Base-by-base conservation (phyloP, 352 stramenopile genomes). In the Globisporangium heterothallicum region DNA sequence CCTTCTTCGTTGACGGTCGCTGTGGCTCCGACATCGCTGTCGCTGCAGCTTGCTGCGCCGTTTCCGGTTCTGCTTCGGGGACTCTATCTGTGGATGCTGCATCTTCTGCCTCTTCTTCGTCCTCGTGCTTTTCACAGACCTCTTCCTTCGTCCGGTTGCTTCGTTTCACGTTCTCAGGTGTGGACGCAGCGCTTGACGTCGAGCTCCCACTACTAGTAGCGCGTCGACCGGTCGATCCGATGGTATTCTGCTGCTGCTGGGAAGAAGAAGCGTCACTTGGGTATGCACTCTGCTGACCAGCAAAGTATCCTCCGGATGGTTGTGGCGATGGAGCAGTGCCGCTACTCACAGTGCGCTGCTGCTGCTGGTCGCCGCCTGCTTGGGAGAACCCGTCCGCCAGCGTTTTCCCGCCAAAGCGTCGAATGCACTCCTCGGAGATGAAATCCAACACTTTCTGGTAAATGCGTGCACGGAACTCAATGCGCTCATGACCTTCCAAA, bases 401-500 rank as follows among this genome's bases (percentile, higher is more conserved):
- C 27, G 24, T 34, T 19, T 58, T 58, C 29, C 22, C 61, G 41
- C 69, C 58, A 41, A 67, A 86, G 30, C 74, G 75, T 4, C 66
- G 63, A 44, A 90, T 78, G 53, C 75, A 90, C 49, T 93, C 82
- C 42, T 93, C 75, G 24, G 82, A 85, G 57, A 93, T 89, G 40
- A 88, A 89, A 55, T 89, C 77, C 27, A 91, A 44, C 41, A 93
- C 74, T 52, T 88, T 93, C 47, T 90, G 82, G 59, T 89, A 86
- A 36, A 92, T 78, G 5, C 82, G 77, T 40, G 78, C 77, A 49
- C 81, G 78, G 43, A 92, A 88, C 49, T 88, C 78, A 35, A 78
- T 64, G 49, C 82, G 68, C 47, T 89, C 82, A 48, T 86, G 63
- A 25, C 77, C 74, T 57, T 88, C 72, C 6, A 92, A 48, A 49